These are phyloP conservation scores for Pholiota molesta DNA, from an alignment of 768 basidiomycete genomes.

Conservation along the genomic window DNA sequence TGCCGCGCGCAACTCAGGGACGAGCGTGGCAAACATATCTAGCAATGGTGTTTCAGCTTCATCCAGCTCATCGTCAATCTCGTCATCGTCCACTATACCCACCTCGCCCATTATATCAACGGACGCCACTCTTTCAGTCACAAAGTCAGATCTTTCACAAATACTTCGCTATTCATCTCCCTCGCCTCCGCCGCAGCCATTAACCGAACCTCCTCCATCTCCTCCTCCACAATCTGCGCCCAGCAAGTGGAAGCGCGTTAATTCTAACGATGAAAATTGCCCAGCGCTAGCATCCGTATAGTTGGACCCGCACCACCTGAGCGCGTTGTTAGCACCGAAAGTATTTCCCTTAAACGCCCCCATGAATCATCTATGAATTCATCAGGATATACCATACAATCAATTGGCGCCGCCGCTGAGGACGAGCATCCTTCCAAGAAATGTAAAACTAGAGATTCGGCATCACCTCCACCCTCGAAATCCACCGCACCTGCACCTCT, in stretches of 20 bases:
- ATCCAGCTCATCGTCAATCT: constrained; percentile 17
- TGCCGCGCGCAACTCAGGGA: constrained; percentile 26
- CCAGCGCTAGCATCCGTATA: background rate
- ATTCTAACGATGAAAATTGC: constrained; percentile 8
- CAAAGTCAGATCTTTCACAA: constrained; percentile 21
- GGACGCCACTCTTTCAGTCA: constrained; percentile 17
- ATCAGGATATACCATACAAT: background rate
- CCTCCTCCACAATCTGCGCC: background rate
- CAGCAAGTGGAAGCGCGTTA: constrained; percentile 36
- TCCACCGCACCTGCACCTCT: background rate
- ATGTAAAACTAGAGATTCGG: background rate
- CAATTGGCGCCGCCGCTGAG: background rate
- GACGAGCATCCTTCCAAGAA: background rate
- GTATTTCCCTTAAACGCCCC: background rate
- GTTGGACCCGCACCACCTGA: background rate
- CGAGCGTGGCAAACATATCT: constrained; percentile 7
- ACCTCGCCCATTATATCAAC: constrained; percentile 18
- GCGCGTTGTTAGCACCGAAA: background rate
- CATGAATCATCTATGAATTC: background rate
- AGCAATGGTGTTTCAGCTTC: constrained; percentile 13
- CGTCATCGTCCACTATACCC: constrained; percentile 19
- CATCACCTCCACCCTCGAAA: background rate
- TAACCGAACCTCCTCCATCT: background rate
- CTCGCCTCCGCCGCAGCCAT: constrained; percentile 24
- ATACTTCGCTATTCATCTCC: constrained; percentile 28